Percentiles rank a stretch among this genome's conserved stretches.
These are phyloP conservation scores for Neurospora crassa DNA, from an alignment of 2,329 filamentous ascomycete genomes.

Conservation along the genomic window DNA sequence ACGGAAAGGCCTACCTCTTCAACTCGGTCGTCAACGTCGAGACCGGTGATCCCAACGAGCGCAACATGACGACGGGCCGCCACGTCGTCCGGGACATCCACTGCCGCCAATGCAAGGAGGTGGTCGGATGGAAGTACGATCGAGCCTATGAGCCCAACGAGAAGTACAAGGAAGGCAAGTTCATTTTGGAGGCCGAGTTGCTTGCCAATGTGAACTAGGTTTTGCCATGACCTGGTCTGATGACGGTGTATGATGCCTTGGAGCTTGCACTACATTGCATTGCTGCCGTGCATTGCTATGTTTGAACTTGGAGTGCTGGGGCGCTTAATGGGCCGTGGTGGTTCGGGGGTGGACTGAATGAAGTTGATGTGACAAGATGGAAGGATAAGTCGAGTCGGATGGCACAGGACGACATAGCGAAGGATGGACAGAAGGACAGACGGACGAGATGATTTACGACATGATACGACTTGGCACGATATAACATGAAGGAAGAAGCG, in stretches of 20 bases:
- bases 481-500: neutral
- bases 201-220: conserved; percentile 63
- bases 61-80: conserved; percentile 94
- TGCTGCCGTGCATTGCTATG: neutral
- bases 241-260: too few relatives aligned
- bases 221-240: too few relatives aligned
- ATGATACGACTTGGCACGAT: neutral
- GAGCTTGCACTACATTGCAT: too few relatives aligned
- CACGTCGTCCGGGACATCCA: conserved; percentile 90
- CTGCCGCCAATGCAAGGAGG: conserved; percentile 84
- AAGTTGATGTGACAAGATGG: neutral
- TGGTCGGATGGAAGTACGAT: conserved; percentile 98
- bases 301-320: neutral
- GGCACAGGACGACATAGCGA: neutral
- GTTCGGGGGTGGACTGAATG: too few relatives aligned
- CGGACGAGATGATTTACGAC: neutral
- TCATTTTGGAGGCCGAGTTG: conserved; percentile 86
- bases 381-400: neutral
- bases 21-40: conserved; percentile 87
- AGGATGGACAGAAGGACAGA: neutral
- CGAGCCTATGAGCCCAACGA: conserved; percentile 86
- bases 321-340: too few relatives aligned
- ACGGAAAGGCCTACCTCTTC: conserved; percentile 97
- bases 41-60: conserved; percentile 75
- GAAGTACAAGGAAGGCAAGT: conserved; percentile 99